Evolutionary conservation across 140 eudicot species (phyloP), one percentile per base, ranked within the genome.

Genomic region (Oenanthe javanica): DNA sequence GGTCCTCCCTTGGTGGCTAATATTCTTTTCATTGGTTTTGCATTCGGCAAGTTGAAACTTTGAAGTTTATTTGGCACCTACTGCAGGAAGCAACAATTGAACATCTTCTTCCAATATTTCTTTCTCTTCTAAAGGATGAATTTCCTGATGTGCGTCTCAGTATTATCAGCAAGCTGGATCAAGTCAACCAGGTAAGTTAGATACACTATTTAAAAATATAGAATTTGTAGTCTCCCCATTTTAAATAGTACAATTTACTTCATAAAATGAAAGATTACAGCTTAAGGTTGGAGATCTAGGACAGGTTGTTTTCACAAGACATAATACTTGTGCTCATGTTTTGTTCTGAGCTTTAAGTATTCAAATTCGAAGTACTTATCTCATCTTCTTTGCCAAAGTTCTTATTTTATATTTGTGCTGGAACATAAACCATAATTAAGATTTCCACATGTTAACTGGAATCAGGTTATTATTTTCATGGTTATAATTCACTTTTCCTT

Each of bases 121-220:
- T 95, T 38, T 95, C 97, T 77, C 97, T 95, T 67, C 77, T 95
- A 59, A 95, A 95, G 84, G 99, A 95, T 79, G 99, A 95, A 83
- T 95, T 95, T 80, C 99, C 99, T 42, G 99, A 95, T 83, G 99
- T 92, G 61, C 99, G 99, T 64, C 97, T 94, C 84, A 94, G 93
- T 81, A 95, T 95, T 67, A 95, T 95, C 78, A 95, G 99, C 85
- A 95, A 95, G 88, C 93, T 95, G 55, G 99, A 95, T 84, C 97
- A 95, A 95, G 99, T 95, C 81, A 95, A 95, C 81, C 99, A 95
- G 97, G 99, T 92, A 73, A 66, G 69, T 49, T 42, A 50, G 25
- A 79, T 77, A 40, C 42, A 31, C 27, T 54, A 16, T 64, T 7
- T 18, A 3, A 38, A 15, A 51, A 54, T 23, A 14, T 76, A 4